phyloP scores from a whole-genome alignment of 345 rosid species.

The Hibiscus trionum region DNA sequence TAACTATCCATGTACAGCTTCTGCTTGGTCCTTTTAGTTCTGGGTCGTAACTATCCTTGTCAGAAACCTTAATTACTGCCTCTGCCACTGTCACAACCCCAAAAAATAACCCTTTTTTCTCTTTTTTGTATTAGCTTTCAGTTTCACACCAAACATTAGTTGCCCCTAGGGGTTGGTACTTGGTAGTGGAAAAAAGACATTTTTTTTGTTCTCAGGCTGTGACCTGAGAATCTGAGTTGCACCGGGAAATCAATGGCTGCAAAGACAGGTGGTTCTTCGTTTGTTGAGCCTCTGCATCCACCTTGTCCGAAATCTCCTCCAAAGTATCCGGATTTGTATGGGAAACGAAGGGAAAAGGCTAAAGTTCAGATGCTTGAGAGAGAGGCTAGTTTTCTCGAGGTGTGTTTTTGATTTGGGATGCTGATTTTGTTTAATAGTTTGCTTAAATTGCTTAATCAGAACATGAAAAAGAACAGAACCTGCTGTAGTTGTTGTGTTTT shows the following conservation, averaged over 20 bases:
- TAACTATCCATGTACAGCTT: conserved; percentile 13
- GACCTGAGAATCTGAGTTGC: conserved; percentile 4
- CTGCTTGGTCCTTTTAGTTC: conserved; percentile 18
- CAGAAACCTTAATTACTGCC: conserved; percentile 54
- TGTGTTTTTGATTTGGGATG: conserved; percentile 21
- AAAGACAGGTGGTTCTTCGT: conserved; percentile 25
- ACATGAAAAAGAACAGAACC: background rate
- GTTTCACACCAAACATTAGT: conserved; percentile 30
- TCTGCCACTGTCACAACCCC: conserved; percentile 36
- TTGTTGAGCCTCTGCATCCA: conserved; percentile 41
- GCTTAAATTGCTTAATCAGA: background rate
- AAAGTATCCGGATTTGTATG: conserved; percentile 89
- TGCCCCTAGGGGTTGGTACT: conserved; percentile 13
- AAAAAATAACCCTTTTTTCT: background rate
- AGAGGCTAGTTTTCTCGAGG: conserved; percentile 88
- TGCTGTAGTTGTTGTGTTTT: background rate
- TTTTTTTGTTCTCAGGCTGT: background rate
- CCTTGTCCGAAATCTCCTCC: conserved; percentile 93
- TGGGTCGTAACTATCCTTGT: conserved; percentile 46
- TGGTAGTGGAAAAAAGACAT: background rate
- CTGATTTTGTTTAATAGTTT: background rate
- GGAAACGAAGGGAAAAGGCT: conserved; percentile 72
- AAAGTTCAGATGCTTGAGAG: conserved; percentile 85
- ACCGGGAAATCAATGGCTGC: conserved; percentile 32
- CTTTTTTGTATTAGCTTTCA: conserved; percentile 20